Conservation (phyloP, 208 protist genomes). For the Acanthamoeba triangularis region DNA sequence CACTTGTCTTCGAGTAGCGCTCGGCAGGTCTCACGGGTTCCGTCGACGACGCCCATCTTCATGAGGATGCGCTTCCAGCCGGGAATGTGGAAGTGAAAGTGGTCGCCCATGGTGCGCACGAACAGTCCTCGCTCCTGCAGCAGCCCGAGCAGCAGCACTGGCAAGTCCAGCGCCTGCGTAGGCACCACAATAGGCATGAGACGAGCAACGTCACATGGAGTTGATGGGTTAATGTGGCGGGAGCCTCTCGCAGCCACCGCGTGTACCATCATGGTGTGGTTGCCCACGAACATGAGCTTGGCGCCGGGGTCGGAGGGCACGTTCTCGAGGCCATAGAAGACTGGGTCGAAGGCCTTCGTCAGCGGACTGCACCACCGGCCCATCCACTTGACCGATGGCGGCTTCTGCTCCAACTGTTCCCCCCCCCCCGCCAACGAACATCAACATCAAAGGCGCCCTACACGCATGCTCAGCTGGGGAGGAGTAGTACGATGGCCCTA, state of each 20-base stretch:
- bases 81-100: slow-evolving; percentile 21
- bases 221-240: background rate
- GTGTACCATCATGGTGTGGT: slow-evolving; percentile 57
- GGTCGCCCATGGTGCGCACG: slow-evolving; percentile 51
- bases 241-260: too few species aligned
- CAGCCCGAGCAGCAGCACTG: background rate
- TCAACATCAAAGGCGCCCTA: background rate
- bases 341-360: slow-evolving; percentile 28
- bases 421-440: too few species aligned
- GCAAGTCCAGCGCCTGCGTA: slow-evolving; percentile 16
- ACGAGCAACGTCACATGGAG: background rate
- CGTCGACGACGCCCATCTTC: slow-evolving; percentile 50
- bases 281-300: slow-evolving; percentile 53
- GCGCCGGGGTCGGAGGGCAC: background rate
- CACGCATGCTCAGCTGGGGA: background rate
- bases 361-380: background rate
- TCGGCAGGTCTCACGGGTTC: background rate
- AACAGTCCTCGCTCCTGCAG: slow-evolving; percentile 19
- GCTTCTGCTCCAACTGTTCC: background rate
- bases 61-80: background rate
- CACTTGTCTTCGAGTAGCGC: background rate
- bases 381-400: slow-evolving; percentile 14
- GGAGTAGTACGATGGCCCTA: background rate
- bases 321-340: slow-evolving; percentile 50
- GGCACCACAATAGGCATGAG: background rate